Conservation (phyloP, 352 stramenopile species). For the Blastocystis sp. region DNA sequence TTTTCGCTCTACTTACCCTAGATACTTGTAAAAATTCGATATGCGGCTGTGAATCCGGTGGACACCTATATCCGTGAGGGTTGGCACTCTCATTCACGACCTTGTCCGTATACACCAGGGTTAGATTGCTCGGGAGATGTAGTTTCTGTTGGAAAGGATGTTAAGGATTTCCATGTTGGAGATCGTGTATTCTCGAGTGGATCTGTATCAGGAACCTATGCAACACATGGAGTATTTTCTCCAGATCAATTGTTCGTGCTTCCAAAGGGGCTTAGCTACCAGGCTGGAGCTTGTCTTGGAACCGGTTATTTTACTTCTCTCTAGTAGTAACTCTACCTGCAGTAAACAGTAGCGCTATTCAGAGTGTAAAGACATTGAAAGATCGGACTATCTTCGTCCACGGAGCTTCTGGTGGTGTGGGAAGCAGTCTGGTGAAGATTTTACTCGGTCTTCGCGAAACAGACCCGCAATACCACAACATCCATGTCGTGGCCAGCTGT, state of each 20-base stretch:
- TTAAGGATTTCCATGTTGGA: conserved; percentile 31
- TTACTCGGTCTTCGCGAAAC: conserved; percentile 1
- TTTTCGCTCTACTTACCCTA: neutral
- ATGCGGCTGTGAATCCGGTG: conserved; percentile 52
- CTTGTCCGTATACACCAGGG: conserved; percentile 46
- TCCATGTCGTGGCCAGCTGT: conserved; percentile 1
- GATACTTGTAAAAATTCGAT: conserved; percentile 34
- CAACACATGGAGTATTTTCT: conserved; percentile 46
- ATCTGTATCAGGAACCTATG: conserved; percentile 47
- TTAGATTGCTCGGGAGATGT: conserved; percentile 53
- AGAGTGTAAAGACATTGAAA: neutral
- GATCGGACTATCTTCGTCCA: conserved; percentile 40
- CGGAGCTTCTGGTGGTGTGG: conserved; percentile 31
- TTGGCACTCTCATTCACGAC: neutral
- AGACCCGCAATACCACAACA: neutral
- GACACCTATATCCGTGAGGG: conserved; percentile 62
- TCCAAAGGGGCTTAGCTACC: neutral
- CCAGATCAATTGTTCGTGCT: conserved; percentile 41
- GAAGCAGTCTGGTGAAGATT: conserved; percentile 48
- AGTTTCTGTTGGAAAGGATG: conserved; percentile 4
- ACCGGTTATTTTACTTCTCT: conserved; percentile 62
- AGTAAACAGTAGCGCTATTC: conserved; percentile 23
- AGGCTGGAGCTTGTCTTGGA: conserved; percentile 11
- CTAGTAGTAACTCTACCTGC: neutral
- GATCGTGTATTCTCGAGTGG: conserved; percentile 53